Evolutionary conservation across 768 basidiomycete genomes (phyloP), one percentile per base, ranked within the genome.

Genomic region (Leucocoprinus birnbaumii): DNA sequence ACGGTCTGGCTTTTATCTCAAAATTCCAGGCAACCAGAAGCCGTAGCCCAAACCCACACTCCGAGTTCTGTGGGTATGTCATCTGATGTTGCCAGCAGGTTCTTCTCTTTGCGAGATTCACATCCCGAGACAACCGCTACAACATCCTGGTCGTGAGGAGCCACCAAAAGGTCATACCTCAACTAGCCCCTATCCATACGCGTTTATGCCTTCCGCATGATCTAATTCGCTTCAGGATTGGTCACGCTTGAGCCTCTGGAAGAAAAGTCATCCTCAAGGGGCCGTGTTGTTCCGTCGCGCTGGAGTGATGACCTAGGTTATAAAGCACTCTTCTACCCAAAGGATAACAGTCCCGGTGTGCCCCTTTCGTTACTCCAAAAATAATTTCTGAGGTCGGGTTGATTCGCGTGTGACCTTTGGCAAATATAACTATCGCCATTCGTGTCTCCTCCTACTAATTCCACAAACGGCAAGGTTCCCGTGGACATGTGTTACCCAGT

Each of bases 41-140:
- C 26, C 31, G 25, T n/a, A 26, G 26, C 42, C n/a, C 21, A 43
- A 16, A 27, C 5, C 25, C 44, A 24, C 16, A 24, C 19, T 34
- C 58, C 62, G 8, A 3, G 63, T 65, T 63, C 62, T 45, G 34
- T 45, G 22, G 27, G 22, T 44, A 19, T 46, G 52, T 53, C 52
- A 53, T 46, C 43, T 53, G 52, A 53, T 37, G 26, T 24, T 5
- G 42, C 19, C 51, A 22, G n/a, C 27, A 31, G 18, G 19, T 41
- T 53, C 48, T 50, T 53, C 51, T 53, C 44, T n/a, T 31, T 42
- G 42, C 51, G 44, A 52, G 22, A 44, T 53, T 53, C 51, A 53
- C 51, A 53, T 53, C 25, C 42, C 35, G 42, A 53, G 51, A 53
- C 51, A 53, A 41, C 31, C 11, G 31, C 31, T 5, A 31, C 31